Conservation (phyloP, 495 filamentous ascomycete genomes). For the Jackrogersella multiformis region DNA sequence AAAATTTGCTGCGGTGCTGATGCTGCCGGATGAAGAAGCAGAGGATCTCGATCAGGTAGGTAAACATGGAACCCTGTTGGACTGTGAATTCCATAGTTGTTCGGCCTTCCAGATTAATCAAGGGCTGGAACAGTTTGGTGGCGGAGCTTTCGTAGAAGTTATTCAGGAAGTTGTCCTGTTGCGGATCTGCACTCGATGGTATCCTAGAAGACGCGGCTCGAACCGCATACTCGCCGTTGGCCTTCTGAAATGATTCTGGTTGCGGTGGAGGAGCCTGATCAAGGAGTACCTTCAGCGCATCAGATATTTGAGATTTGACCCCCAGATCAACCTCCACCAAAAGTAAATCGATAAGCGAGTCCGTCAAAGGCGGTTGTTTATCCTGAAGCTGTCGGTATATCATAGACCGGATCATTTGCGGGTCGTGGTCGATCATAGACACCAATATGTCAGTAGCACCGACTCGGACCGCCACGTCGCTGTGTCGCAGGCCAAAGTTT, state of each 20-base stretch:
- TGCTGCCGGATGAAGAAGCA: conserved; percentile 95
- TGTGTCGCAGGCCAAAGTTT: conserved; percentile 86
- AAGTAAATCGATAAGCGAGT: conserved; percentile 92
- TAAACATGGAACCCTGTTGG: conserved; percentile 86
- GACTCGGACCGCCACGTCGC: conserved; percentile 84
- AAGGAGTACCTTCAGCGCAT: conserved; percentile 92
- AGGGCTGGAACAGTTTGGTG: conserved; percentile 83
- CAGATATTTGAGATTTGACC: conserved; percentile 94
- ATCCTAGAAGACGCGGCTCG: conserved; percentile 61
- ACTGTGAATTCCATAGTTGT: conserved; percentile 64
- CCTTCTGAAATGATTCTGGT: conserved; percentile 71
- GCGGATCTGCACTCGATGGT: conserved; percentile 64
- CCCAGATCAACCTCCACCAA: conserved; percentile 91
- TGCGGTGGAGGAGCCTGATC: conserved; percentile 74
- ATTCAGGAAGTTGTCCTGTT: conserved; percentile 84
- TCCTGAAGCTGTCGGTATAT: conserved; percentile 92
- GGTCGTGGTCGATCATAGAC: conserved; percentile 94
- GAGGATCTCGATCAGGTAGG: conserved; percentile 91
- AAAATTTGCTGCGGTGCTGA: conserved; percentile 83
- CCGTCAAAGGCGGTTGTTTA: conserved; percentile 85
- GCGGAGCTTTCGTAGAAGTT: conserved; percentile 92
- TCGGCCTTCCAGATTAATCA: conserved; percentile 81
- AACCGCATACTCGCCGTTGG: conserved; percentile 72
- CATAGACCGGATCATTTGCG: conserved; percentile 88
- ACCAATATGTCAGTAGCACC: conserved; percentile 95